Evolutionary conservation across 2,329 filamentous ascomycete species (phyloP).

Genomic region (Penicillium corylophilum): DNA sequence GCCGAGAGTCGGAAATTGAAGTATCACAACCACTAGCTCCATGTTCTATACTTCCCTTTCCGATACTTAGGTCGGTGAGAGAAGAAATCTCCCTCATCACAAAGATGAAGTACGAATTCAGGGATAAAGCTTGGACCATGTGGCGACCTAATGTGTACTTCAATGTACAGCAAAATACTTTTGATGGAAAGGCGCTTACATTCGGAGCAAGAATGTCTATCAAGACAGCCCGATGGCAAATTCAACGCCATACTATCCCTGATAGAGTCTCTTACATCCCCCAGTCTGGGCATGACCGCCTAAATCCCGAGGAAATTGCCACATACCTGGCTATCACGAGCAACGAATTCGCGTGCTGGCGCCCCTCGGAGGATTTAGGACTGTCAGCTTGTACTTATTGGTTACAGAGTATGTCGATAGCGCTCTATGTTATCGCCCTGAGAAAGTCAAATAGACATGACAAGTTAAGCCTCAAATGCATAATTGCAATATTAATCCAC

Average conservation of each 20-base stretch:
- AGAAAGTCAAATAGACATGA: not conserved
- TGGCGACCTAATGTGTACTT: not conserved
- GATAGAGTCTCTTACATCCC: not conserved
- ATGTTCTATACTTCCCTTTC: not conserved
- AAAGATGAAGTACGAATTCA: not conserved
- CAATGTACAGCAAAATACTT: not conserved
- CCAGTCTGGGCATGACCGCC: not conserved
- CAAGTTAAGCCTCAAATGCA: not conserved
- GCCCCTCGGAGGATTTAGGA: not conserved
- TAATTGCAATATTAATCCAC: not conserved
- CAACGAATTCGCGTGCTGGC: not conserved
- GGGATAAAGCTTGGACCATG: not conserved
- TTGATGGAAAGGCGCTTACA: not conserved
- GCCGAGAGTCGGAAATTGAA: not conserved
- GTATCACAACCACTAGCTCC: not conserved
- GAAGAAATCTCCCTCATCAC: not conserved
- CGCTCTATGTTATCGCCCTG: not conserved
- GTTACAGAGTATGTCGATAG: not conserved
- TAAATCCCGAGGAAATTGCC: not conserved
- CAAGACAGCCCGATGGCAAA: not conserved
- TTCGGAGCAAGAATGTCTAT: not conserved
- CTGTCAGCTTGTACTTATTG: not conserved
- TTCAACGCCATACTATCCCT: not conserved
- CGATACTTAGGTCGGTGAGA: not conserved
- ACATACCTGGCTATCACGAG: not conserved